Base-by-base conservation (phyloP, 371 early-diverging fungal genomes). In the Neoconidiobolus thromboides region DNA sequence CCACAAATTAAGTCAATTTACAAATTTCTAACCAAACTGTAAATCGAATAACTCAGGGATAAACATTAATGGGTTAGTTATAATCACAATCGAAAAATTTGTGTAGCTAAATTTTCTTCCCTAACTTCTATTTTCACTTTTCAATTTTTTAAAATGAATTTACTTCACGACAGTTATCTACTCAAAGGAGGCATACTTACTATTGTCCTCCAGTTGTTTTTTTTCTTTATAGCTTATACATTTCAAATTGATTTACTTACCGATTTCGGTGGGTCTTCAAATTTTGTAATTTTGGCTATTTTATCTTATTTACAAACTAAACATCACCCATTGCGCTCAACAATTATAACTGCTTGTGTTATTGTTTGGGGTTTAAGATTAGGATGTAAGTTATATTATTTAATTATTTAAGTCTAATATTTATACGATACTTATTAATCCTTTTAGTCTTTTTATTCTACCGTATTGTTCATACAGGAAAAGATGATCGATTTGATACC, bases 171-270 rank as follows among this genome's bases (percentile, higher is more conserved):
- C n/a, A n/a, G n/a, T n/a, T n/a, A n/a, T n/a, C n/a, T n/a, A n/a
- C n/a, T n/a, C n/a, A n/a, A n/a, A n/a, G n/a, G n/a, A n/a, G n/a
- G n/a, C n/a, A n/a, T n/a, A n/a, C n/a, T n/a, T n/a, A n/a, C n/a
- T n/a, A n/a, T n/a, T n/a, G n/a, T n/a, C n/a, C n/a, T 58, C 50
- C 64, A 64, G 48, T 38, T 64, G 46, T n/a, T 39, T 2, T 61
- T 64, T 40, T 64, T 61, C 61, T 4, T 48, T 2, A 43, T 61
- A 2, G 58, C 64, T 37, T 64, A 57, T 40, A 36, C 36, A 1
- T 56, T 60, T 50, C 56, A 64, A 64, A 38, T 56, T 46, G 61
- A 64, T 57, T 56, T 42, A 51, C 53, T 64, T 1, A 64, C 61
- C 0, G 64, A 64, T 61, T 64, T 64, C 44, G 48, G 48, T 50